A percentile compares a stretch with the other conserved stretches of the same genome.
These are phyloP conservation scores for Adiantum capillusveneris DNA, from an alignment of 75 land plant genomes.

Conservation along the genomic window DNA sequence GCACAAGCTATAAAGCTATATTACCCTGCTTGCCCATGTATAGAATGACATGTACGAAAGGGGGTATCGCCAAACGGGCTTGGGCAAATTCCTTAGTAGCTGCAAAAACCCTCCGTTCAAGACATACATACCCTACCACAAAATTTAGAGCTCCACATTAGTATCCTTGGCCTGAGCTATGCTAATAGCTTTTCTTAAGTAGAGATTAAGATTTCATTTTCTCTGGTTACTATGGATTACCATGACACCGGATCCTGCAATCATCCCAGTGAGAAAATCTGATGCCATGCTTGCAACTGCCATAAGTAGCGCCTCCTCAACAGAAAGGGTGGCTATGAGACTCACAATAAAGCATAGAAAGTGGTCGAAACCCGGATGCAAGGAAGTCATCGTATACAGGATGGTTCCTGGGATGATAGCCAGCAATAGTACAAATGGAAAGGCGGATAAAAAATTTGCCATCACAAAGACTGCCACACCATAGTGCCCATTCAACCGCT, in stretches of 20 bases:
- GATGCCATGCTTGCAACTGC: constrained; percentile 69
- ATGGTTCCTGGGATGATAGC: constrained; percentile 33
- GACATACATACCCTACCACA: constrained; percentile 67
- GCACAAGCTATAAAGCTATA: not conserved
- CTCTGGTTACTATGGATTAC: no score
- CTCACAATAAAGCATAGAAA: constrained; percentile 34
- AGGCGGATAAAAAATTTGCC: constrained; percentile 57
- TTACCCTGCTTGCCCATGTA: constrained; percentile 68
- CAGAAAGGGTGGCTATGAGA: constrained; percentile 42
- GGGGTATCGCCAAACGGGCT: constrained; percentile 84
- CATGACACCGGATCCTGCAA: constrained; percentile 64
- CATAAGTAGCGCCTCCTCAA: constrained; percentile 76
- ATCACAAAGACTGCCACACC: constrained; percentile 47
- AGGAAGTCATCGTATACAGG: constrained; percentile 42
- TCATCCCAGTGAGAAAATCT: constrained; percentile 69
- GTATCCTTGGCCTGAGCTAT: not conserved
- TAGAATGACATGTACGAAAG: constrained; percentile 63
- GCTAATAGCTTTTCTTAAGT: not conserved
- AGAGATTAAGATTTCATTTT: no score
- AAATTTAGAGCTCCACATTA: no score
- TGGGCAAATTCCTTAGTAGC: constrained; percentile 61
- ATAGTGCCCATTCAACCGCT: constrained; percentile 47
- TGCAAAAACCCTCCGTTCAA: constrained; percentile 76
- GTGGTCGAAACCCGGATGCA: constrained; percentile 36
- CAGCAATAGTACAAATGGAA: constrained; percentile 50